Conservation (phyloP, 2,329 filamentous ascomycete species). For the Sarocladium strictum region DNA sequence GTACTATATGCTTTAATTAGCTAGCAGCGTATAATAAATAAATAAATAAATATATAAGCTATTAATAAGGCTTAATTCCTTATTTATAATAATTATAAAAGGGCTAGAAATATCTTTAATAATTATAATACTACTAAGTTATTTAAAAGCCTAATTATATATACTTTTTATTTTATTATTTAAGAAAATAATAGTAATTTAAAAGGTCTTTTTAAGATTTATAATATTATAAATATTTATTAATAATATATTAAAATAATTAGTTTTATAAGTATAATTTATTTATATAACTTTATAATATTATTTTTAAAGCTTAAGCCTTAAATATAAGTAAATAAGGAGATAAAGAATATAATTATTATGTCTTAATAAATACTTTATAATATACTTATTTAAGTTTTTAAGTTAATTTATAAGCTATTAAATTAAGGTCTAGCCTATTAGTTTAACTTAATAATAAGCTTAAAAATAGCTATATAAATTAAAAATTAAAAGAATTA, state of each 20-base stretch:
- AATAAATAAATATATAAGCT: background rate
- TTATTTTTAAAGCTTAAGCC: conserved; percentile 5
- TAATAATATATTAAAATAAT: conserved; percentile 3
- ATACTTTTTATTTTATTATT: conserved; percentile 5
- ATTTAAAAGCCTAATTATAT: conserved; percentile 6
- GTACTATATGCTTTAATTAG: too few species aligned
- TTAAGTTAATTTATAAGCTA: conserved; percentile 1
- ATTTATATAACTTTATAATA: conserved; percentile 6
- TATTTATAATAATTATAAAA: conserved; percentile 7
- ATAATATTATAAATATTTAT: conserved; percentile 7
- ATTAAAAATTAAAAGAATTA: background rate
- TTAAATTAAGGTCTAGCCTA: conserved; percentile 3
- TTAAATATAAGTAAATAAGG: background rate
- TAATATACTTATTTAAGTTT: conserved; percentile 7
- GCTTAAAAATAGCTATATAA: background rate
- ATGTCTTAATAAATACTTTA: conserved; percentile 9
- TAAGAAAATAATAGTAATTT: conserved; percentile 3
- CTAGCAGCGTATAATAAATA: too few species aligned
- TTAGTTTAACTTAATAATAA: conserved; percentile 3
- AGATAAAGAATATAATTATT: conserved; percentile 1
- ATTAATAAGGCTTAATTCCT: conserved; percentile 5
- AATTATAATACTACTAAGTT: conserved; percentile 2
- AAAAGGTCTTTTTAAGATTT: conserved; percentile 2
- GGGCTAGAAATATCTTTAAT: conserved; percentile 6
- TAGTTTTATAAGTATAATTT: conserved; percentile 7